Evolutionary conservation across 1,284 basidiomycete genomes (phyloP).

Genomic region (Hortiboletus rubellus): DNA sequence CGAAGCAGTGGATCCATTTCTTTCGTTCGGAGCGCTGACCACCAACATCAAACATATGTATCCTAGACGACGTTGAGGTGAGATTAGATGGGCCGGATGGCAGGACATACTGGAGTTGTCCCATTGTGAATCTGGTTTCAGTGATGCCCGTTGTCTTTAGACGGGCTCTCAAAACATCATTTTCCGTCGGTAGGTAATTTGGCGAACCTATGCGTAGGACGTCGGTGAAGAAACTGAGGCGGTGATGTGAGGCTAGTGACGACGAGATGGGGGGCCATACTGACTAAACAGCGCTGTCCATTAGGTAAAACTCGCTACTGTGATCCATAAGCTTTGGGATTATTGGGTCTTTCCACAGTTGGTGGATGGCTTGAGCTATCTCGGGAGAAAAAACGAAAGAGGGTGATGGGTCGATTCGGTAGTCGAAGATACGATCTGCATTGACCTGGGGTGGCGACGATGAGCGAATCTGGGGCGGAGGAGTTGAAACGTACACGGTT

Average conservation of each 20-base stretch:
- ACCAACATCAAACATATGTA: slow-evolving; percentile 95
- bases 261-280: slow-evolving; percentile 33
- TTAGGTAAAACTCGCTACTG: slow-evolving; percentile 89
- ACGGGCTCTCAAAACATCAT: slow-evolving; percentile 86
- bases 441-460: slow-evolving; percentile 40
- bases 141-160: slow-evolving; percentile 93
- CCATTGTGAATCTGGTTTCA: slow-evolving; percentile 82
- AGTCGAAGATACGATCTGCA: slow-evolving; percentile 64
- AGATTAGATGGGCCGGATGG: slow-evolving; percentile 46
- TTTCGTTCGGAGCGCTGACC: slow-evolving; percentile 92
- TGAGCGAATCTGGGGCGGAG: neutral
- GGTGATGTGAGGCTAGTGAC: neutral
- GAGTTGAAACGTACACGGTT: slow-evolving; percentile 55
- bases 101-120: slow-evolving; percentile 67
- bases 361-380: slow-evolving; percentile 76
- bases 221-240: slow-evolving; percentile 81
- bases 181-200: slow-evolving; percentile 85
- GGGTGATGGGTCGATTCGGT: slow-evolving; percentile 44
- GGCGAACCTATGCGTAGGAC: slow-evolving; percentile 78
- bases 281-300: slow-evolving; percentile 93
- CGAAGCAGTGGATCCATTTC: slow-evolving; percentile 96
- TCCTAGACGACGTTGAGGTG: slow-evolving; percentile 44
- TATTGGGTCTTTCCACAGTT: slow-evolving; percentile 90
- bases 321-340: slow-evolving; percentile 87
- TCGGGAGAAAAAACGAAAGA: slow-evolving; percentile 55